Evolutionary conservation across 345 rosid genomes (phyloP), one percentile per base, ranked within the genome.

Genomic region (Jatropha curcas): DNA sequence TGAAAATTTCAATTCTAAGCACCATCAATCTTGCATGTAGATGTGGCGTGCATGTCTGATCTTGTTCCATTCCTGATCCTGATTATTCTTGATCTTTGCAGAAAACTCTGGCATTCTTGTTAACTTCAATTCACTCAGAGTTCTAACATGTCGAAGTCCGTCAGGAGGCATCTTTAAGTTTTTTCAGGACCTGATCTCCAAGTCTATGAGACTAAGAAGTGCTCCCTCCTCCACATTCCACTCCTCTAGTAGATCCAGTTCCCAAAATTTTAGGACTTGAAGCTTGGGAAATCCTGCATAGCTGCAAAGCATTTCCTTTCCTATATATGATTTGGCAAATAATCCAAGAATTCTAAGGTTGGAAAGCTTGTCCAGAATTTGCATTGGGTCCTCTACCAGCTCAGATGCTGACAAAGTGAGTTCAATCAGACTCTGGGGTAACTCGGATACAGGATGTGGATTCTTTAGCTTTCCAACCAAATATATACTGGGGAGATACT

Each of bases 281-380:
- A 61, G 66, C 28, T 61, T 61, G 17, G 72, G 59, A 46, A 79
- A 74, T 22, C 76, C 79, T 33, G 72, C 73, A 28, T 2, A 24
- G 13, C 73, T 70, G 65, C 70, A 79, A 5, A 70, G 55, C 72
- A 74, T 74, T 70, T 59, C 39, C 25, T 51, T 69, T 60, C 82
- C 76, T 12, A 56, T 28, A 43, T 58, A 71, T 55, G 81, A 58
- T 17, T 41, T 63, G 0, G 34, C 57, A 62, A 64, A 60, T 39
- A 71, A 4, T 65, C 41, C 41, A 22, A 79, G 55, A 20, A 53
- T 63, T 59, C 64, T 70, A 63, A 79, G 64, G 60, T 61, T 65
- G 12, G 65, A 75, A 24, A 74, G 77, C 52, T 60, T 27, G 7
- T 17, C 67, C 34, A 74, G 7, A 0, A 8, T 20, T 22, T 33